These are phyloP conservation scores for Pyrenochaeta sp. DNA, from an alignment of 2,329 filamentous ascomycete genomes.

Conservation along the genomic window DNA sequence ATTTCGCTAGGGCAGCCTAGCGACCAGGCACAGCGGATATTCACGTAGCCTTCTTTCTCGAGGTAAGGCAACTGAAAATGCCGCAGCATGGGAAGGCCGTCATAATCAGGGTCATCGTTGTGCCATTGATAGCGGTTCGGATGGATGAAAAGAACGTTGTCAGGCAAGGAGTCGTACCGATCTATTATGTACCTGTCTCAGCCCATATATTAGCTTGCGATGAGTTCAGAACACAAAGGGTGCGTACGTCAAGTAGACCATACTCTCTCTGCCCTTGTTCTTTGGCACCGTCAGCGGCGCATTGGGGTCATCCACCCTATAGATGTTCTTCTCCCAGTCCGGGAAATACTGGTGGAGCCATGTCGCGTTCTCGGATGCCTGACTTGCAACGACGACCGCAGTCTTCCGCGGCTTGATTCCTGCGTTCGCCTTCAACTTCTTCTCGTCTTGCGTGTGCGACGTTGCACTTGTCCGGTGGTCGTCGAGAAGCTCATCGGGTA, in stretches of 20 bases:
- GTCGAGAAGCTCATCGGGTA: conserved; percentile 25
- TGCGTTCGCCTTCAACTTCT: conserved; percentile 20
- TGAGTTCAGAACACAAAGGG: background rate
- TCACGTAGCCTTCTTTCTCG: conserved; percentile 61
- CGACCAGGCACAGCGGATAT: conserved; percentile 62
- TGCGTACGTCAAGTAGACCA: conserved; percentile 59
- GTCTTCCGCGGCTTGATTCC: conserved; percentile 28
- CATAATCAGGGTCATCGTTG: conserved; percentile 62
- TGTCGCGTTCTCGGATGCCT: conserved; percentile 49
- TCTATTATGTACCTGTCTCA: conserved; percentile 51
- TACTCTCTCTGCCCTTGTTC: conserved; percentile 60
- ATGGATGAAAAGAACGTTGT: conserved; percentile 54
- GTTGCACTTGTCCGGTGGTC: conserved; percentile 9
- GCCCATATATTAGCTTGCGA: background rate
- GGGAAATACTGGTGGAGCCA: conserved; percentile 52
- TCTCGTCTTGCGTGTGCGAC: conserved; percentile 13
- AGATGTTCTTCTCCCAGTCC: conserved; percentile 52
- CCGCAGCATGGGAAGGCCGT: conserved; percentile 58
- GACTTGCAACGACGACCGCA: conserved; percentile 51
- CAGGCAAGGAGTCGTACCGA: conserved; percentile 51
- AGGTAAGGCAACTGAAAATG: conserved; percentile 60
- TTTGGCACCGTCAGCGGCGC: conserved; percentile 53
- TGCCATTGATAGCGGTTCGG: conserved; percentile 57
- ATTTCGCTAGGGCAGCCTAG: conserved; percentile 63
- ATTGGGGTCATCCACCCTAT: conserved; percentile 52